phyloP scores from a whole-genome alignment of 352 stramenopile species.

The Phytophthora europaea region DNA sequence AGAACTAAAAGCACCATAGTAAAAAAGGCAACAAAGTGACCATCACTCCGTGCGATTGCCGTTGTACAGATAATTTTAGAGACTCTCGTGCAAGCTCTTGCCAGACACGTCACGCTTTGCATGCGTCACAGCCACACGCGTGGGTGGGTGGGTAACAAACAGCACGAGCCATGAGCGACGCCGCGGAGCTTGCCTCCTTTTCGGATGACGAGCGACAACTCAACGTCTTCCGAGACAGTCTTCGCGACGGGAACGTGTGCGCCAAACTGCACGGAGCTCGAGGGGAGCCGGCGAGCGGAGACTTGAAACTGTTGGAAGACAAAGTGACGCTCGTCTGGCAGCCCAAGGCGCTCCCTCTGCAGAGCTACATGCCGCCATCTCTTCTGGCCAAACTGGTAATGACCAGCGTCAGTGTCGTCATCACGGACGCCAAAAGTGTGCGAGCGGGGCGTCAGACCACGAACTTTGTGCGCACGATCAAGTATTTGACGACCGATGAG shows the following conservation, averaged over 20 bases:
- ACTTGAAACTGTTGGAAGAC: conserved; percentile 72
- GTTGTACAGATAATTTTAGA: conserved; percentile 28
- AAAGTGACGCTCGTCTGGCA: conserved; percentile 75
- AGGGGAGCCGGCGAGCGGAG: conserved; percentile 60
- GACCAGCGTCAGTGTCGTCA: conserved; percentile 30
- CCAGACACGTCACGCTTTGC: conserved; percentile 6
- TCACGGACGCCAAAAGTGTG: conserved; percentile 70
- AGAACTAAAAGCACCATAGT: neutral
- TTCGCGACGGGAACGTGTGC: conserved; percentile 69
- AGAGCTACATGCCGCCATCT: conserved; percentile 19
- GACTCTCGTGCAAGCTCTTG: neutral
- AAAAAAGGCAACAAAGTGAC: conserved; percentile 30
- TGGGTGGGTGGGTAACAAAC: neutral
- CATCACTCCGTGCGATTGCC: conserved; percentile 20
- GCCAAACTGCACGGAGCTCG: conserved; percentile 56
- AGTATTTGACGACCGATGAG: conserved; percentile 64
- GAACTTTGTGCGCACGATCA: conserved; percentile 87
- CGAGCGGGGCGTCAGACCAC: conserved; percentile 77
- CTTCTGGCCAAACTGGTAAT: conserved; percentile 40
- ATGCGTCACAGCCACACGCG: conserved; percentile 19
- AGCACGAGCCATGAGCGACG: conserved; percentile 25
- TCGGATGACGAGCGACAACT: conserved; percentile 35
- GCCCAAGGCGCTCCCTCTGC: conserved; percentile 34
- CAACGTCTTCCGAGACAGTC: conserved; percentile 61
- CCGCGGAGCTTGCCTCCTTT: neutral